Percentiles rank a stretch among this genome's conserved stretches.
Conservation (phyloP, 805 yeast species). For the Metschnikowia baotianmanensis region DNA sequence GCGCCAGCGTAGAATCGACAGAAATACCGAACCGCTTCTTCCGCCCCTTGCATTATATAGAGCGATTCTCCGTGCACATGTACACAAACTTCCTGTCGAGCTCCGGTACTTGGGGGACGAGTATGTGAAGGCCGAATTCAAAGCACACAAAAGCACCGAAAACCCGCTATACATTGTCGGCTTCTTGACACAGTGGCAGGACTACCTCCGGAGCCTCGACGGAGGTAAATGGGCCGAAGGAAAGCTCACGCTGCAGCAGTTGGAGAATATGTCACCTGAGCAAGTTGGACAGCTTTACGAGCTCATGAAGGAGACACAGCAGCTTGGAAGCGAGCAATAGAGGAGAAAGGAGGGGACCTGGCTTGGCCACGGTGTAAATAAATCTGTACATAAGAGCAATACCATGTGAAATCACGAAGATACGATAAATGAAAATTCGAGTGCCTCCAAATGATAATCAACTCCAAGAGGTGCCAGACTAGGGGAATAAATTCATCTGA, state of each 20-base stretch:
- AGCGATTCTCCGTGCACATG: conserved; percentile 79
- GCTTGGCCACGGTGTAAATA: no score
- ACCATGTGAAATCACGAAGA: no score
- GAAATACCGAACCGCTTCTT: conserved; percentile 48
- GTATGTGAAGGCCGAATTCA: conserved; percentile 87
- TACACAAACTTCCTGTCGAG: conserved; percentile 56
- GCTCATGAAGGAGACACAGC: conserved; percentile 70
- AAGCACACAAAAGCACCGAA: conserved; percentile 74
- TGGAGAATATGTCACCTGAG: conserved; percentile 86
- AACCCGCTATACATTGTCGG: conserved; percentile 95
- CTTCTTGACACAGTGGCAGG: conserved; percentile 93
- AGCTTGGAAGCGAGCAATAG: conserved; percentile 19
- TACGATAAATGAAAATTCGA: no score
- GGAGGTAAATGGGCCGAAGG: conserved; percentile 44
- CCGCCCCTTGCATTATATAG: conserved; percentile 83
- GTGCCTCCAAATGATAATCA: no score
- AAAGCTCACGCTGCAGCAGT: conserved; percentile 55
- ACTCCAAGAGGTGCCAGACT: no score
- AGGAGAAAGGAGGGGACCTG: not conserved
- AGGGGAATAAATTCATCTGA: no score
- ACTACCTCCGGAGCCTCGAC: conserved; percentile 58
- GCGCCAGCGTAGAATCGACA: conserved; percentile 41
- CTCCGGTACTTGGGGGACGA: conserved; percentile 82
- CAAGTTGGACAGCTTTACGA: conserved; percentile 81
- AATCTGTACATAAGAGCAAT: no score